Evolutionary conservation across 371 early-diverging fungal species (phyloP).

Genomic region (Syncephalis plumigaleata): DNA sequence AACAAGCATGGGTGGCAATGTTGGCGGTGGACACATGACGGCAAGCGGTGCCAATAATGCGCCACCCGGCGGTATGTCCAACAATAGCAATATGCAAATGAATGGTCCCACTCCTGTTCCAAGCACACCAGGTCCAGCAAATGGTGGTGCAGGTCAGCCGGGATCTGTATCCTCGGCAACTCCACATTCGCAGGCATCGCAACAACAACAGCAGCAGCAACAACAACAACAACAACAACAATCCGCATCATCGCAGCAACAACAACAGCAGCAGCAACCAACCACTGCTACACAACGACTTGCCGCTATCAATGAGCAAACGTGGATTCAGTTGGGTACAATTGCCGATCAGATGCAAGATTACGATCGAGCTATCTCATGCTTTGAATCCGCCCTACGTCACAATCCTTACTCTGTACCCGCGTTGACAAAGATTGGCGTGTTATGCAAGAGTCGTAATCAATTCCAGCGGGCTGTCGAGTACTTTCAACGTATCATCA

Average conservation of each 20-base stretch:
- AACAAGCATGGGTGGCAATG: too few species aligned
- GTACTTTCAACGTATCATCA: conserved; percentile 67
- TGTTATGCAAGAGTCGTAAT: conserved; percentile 46
- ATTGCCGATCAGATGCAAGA: conserved; percentile 54
- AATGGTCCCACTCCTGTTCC: too few species aligned
- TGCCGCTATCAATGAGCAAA: conserved; percentile 46
- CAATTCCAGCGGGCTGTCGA: conserved; percentile 61
- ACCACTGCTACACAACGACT: conserved; percentile 32
- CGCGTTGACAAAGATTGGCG: conserved; percentile 54
- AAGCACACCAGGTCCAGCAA: too few species aligned
- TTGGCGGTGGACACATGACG: too few species aligned
- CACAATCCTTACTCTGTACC: conserved; percentile 74
- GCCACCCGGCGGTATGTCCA: too few species aligned
- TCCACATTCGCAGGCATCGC: too few species aligned
- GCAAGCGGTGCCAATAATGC: too few species aligned
- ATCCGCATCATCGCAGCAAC: too few species aligned
- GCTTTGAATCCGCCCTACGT: conserved; percentile 72
- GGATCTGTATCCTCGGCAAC: too few species aligned
- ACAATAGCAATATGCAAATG: too few species aligned
- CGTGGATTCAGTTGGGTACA: conserved; percentile 60
- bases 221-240: conserved; percentile 2
- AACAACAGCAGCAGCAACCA: conserved; percentile 1
- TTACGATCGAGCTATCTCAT: conserved; percentile 53
- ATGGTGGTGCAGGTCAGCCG: too few species aligned
- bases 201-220: too few species aligned